phyloP scores from a whole-genome alignment of 148 eudicot genomes.

The Polygonum maritimum region DNA sequence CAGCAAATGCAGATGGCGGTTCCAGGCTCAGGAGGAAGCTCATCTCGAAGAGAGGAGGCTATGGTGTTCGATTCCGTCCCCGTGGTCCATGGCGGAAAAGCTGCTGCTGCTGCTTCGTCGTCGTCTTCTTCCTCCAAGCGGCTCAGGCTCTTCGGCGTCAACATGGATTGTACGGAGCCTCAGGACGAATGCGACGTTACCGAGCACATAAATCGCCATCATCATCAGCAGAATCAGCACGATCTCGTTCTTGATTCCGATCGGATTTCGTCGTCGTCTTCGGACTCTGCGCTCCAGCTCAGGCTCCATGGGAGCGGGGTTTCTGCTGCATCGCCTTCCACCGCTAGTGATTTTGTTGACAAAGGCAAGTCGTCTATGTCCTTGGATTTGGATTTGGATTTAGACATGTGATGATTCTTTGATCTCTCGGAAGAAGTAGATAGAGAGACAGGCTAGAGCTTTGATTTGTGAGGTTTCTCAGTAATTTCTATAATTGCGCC shows the following conservation, averaged over 20 bases:
- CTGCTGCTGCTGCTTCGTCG: not conserved
- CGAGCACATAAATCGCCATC: not conserved
- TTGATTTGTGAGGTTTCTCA: not conserved
- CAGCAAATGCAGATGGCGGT: not conserved
- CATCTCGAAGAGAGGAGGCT: not conserved
- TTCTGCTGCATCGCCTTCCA: not conserved
- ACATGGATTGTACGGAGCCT: constrained; percentile 10
- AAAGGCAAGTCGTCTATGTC: constrained; percentile 15
- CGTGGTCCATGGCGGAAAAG: constrained; percentile 9
- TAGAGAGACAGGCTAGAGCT: not conserved
- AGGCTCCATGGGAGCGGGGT: not conserved
- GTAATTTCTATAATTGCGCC: not conserved
- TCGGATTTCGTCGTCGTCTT: not conserved
- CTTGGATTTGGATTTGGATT: not conserved
- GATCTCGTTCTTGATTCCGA: not conserved
- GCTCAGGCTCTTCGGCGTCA: constrained; percentile 9
- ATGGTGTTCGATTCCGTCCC: constrained; percentile 7
- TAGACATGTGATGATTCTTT: constrained; percentile 1
- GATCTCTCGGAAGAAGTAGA: not conserved
- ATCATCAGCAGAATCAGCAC: not conserved
- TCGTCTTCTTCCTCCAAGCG: not conserved
- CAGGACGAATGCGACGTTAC: not conserved
- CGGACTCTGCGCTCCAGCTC: not conserved
- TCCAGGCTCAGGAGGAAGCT: not conserved
- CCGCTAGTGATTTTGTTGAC: not conserved